Evolutionary conservation across 2,329 filamentous ascomycete genomes (phyloP).

Genomic region (Aspergillus sclerotialis): DNA sequence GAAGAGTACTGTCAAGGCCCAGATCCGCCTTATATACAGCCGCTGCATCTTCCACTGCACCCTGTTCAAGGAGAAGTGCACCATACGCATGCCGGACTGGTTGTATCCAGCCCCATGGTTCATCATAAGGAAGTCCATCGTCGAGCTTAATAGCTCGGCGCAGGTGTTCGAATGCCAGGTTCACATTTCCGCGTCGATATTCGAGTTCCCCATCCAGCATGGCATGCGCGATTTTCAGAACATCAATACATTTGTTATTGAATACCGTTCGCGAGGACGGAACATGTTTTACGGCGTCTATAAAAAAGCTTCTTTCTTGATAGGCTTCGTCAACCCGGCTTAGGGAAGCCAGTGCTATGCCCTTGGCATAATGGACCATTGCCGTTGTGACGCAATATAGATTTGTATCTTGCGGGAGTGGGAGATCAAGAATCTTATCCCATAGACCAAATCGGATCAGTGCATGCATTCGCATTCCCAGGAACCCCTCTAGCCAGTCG

Average conservation of each 20-base stretch:
- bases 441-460: constrained; percentile 67
- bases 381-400: constrained; percentile 66
- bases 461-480: constrained; percentile 61
- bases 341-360: constrained; percentile 57
- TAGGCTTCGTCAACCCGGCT: constrained; percentile 51
- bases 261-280: constrained; percentile 57
- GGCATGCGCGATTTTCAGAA: constrained; percentile 53
- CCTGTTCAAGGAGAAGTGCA: constrained; percentile 62
- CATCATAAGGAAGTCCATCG: constrained; percentile 60
- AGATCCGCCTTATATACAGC: constrained; percentile 56
- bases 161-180: constrained; percentile 54
- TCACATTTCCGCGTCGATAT: constrained; percentile 57
- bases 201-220: constrained; percentile 70
- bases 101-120: constrained; percentile 78
- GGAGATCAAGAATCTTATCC: constrained; percentile 55
- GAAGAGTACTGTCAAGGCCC: constrained; percentile 53
- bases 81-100: constrained; percentile 65
- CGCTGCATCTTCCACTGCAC: constrained; percentile 49
- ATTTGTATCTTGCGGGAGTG: constrained; percentile 49
- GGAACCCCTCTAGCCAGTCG: constrained; percentile 68
- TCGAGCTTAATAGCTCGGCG: constrained; percentile 53
- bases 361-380: constrained; percentile 61
- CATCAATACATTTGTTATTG: constrained; percentile 59
- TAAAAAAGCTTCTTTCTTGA: constrained; percentile 46
- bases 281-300: constrained; percentile 45